phyloP scores from a whole-genome alignment of 306 rosid species.

The Cucumis melo region DNA sequence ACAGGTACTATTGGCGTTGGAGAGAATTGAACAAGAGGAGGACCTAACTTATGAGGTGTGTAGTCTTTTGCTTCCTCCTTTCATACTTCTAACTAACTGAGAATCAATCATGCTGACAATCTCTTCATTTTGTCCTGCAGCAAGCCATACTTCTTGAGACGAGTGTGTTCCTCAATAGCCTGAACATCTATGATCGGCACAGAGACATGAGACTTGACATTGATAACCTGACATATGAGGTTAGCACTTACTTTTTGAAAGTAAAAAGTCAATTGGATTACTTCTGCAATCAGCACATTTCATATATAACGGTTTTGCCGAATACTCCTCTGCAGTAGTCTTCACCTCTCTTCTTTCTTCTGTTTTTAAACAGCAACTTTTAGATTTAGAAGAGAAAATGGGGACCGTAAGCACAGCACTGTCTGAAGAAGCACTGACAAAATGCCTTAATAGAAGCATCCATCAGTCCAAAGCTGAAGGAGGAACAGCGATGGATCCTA shows the following conservation, averaged over 20 bases:
- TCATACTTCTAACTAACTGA: not conserved
- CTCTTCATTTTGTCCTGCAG: conserved; percentile 30
- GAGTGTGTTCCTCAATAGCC: conserved; percentile 63
- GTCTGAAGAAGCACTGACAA: conserved; percentile 57
- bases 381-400: conserved; percentile 94
- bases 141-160: conserved; percentile 78
- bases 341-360: not conserved
- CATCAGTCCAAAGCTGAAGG: conserved; percentile 31
- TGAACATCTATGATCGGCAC: conserved; percentile 75
- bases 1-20: conserved; percentile 12
- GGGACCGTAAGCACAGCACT: conserved; percentile 94
- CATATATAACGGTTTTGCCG: not conserved
- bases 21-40: conserved; percentile 7
- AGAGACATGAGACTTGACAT: conserved; percentile 97
- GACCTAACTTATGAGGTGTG: conserved; percentile 8
- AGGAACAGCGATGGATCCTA: conserved; percentile 18
- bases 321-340: not conserved
- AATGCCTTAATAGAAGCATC: conserved; percentile 48
- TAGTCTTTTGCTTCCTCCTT: not conserved
- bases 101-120: not conserved
- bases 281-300: not conserved
- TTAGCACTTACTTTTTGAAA: conserved; percentile 21
- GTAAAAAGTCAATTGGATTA: not conserved
- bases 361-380: conserved; percentile 49
- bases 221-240: conserved; percentile 98